Base-by-base conservation (phyloP, 2,329 filamentous ascomycete species). In the Chrysosporium keratinophilum region DNA sequence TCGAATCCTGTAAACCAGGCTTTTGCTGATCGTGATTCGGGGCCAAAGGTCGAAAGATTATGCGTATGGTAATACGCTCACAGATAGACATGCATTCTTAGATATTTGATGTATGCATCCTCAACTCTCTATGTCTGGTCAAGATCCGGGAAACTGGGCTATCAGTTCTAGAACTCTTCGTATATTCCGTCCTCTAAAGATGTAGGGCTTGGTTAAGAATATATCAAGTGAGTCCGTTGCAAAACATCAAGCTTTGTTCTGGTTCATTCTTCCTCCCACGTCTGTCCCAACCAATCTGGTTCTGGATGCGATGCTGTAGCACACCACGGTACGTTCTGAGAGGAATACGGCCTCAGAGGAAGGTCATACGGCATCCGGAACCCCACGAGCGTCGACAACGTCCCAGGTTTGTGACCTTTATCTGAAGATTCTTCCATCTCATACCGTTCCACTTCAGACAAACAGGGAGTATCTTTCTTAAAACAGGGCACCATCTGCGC, bases 311-410 rank as follows among this genome's bases (percentile, higher is more conserved):
- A 64, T 62, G 76, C 71, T 1, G 79, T 82, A 2, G 84, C 84
- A 56, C 85, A 87, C 90, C 89, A 95, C 0, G 89, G 88, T 45
- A 77, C 71, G 63, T 94, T 87, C 3, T 69, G 66, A 6, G 68
- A 58, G 0, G 65, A 71, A 62, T 95, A 95, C 5, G 73, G 72
- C 47, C 80, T 79, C 28, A 95, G 67, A 0, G 89, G 89, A 5
- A 90, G 69, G 67, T 83, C 83, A 67, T 95, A 95, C n/a, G 89
- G 87, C 70, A 95, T 83, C 14, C 88, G 78, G 28, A 91, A 71
- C 0, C 85, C 87, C 3, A 95, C 76, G 0, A 82, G 60, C 55
- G 34, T 51, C 17, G 14, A 37, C 35, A 44, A 23, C 31, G 39
- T n/a, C 23, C 10, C 44, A 12, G 39, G 43, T 23, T 15, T 19